phyloP scores from a whole-genome alignment of 1,284 basidiomycete genomes.

The Austroboletus novae-zelandiae region DNA sequence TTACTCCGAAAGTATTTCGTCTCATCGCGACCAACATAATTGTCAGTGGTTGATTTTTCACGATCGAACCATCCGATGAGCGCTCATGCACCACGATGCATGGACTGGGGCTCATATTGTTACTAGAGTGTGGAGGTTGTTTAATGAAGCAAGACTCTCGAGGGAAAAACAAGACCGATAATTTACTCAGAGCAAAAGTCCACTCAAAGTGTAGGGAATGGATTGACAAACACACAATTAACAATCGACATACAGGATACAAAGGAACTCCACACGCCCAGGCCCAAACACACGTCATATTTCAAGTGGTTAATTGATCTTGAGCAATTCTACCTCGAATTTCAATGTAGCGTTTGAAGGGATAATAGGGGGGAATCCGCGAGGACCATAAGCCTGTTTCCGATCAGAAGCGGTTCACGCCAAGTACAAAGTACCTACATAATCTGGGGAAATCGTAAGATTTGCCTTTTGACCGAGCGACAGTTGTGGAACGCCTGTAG shows the following conservation, averaged over 20 bases:
- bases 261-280: slow-evolving; percentile 16
- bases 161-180: too few species aligned
- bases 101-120: too few species aligned
- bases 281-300: slow-evolving; percentile 13
- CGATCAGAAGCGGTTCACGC: slow-evolving; percentile 3
- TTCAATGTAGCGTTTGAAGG: slow-evolving; percentile 73
- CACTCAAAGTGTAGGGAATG: background rate
- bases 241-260: slow-evolving; percentile 21
- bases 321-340: slow-evolving; percentile 80
- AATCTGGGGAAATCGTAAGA: slow-evolving; percentile 67
- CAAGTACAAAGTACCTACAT: slow-evolving; percentile 44
- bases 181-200: too few species aligned
- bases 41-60: too few species aligned
- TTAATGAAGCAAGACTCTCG: too few species aligned
- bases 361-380: slow-evolving; percentile 80
- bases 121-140: too few species aligned
- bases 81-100: too few species aligned
- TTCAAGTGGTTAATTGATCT: slow-evolving; percentile 51
- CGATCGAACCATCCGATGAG: too few species aligned
- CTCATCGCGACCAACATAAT: too few species aligned
- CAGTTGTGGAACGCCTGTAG: slow-evolving; percentile 67
- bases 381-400: slow-evolving; percentile 61
- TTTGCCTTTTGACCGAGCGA: slow-evolving; percentile 77
- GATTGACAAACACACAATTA: slow-evolving; percentile 18
- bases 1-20: background rate